Conservation (phyloP, 169 alveolate genomes). For the Cystoisospora suis region DNA sequence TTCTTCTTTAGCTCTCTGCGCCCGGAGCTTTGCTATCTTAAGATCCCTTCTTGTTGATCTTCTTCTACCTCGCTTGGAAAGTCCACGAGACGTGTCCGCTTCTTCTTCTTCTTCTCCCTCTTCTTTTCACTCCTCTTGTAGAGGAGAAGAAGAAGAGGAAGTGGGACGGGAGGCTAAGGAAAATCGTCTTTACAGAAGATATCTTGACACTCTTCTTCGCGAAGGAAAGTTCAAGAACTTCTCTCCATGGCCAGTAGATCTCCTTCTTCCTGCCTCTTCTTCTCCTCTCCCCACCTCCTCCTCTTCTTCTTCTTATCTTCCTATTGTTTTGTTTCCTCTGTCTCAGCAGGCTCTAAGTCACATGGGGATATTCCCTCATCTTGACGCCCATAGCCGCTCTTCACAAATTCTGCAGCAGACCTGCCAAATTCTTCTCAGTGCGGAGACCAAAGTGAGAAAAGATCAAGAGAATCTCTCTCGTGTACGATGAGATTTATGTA, state of each 20-base stretch:
- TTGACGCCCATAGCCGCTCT: not conserved
- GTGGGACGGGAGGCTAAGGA: not conserved
- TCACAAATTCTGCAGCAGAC: slow-evolving; percentile 35
- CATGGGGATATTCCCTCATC: slow-evolving; percentile 4
- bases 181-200: not conserved
- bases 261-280: too few species aligned
- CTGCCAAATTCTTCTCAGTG: not conserved
- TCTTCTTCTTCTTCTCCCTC: not conserved
- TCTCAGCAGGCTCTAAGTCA: not conserved
- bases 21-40: not conserved
- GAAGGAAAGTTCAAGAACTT: too few species aligned
- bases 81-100: too few species aligned
- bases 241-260: too few species aligned
- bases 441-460: slow-evolving; percentile 6
- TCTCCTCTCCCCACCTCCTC: too few species aligned
- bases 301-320: too few species aligned
- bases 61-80: too few species aligned
- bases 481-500: not conserved
- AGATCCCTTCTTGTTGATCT: not conserved
- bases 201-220: not conserved
- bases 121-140: too few species aligned
- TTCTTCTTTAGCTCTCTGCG: slow-evolving; percentile 11
- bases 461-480: not conserved
- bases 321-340: not conserved
- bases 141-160: not conserved